Base-by-base conservation (phyloP, 116 monocot species). In the Iris pallida region DNA sequence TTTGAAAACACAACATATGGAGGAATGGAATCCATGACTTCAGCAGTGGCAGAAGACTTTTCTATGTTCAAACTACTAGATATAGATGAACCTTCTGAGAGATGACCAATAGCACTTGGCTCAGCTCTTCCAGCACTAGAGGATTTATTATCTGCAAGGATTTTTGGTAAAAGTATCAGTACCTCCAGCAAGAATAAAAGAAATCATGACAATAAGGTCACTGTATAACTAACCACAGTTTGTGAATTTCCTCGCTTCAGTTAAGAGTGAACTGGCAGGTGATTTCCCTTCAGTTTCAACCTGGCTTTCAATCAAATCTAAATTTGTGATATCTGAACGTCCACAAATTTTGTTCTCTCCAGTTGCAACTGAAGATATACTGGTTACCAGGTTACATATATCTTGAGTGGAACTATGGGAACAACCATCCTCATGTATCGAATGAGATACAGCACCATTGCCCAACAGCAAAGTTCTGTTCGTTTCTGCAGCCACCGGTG, bases 1-100 rank as follows among this genome's bases (percentile, higher is more conserved):
- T 69, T 72, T 58, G 78, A 70, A 57, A 79, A 81, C 41, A 82
- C 59, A 65, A 68, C 70, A 19, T 42, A 76, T 20, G 60, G 42
- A 20, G 45, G 14, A 68, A 5, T 59, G 63, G 4, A 59, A 30
- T 30, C 30, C 40, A 57, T 70, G 55, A 40, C 13, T 61, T 62
- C 52, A 30, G 14, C 16, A 58, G 20, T 45, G 42, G 16, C 53
- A 20, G 17, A 65, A 20, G 51, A 52, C 69, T 19, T 6, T 42
- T 43, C 20, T 15, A 64, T 0, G 8, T 68, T 42, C 42, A 14
- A 51, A 47, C 4, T 42, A 45, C 15, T 11, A 40, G 60, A 47
- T 44, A 59, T 63, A 61, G 48, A 5, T 20, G 55, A 20, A 49
- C 6, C 45, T 55, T 16, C 17, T 55, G 61, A 45, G 6, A 41